phyloP scores from a whole-genome alignment of 2,329 filamentous ascomycete genomes.

The Davidsoniella australis region DNA sequence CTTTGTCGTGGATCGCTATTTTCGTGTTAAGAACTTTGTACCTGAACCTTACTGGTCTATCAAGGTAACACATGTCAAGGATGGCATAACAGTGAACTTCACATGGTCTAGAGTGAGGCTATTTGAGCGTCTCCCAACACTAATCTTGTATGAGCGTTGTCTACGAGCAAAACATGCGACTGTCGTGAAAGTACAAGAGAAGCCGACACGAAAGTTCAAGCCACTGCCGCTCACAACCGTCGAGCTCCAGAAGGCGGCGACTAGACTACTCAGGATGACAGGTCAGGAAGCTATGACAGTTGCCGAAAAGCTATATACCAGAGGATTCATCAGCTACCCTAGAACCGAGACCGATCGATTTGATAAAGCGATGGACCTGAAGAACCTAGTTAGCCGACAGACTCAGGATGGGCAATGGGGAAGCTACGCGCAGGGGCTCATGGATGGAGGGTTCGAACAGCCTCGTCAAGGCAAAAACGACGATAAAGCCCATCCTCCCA shows the following conservation, averaged over 20 bases:
- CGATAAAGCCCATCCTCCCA: slow-evolving; percentile 92
- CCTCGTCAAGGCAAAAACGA: slow-evolving; percentile 76
- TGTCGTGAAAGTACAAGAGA: slow-evolving; percentile 73
- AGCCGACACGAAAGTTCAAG: slow-evolving; percentile 86
- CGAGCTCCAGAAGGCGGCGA: slow-evolving; percentile 90
- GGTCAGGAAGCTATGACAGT: slow-evolving; percentile 79
- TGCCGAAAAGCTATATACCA: slow-evolving; percentile 79
- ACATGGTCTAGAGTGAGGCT: slow-evolving; percentile 66
- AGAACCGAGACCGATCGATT: slow-evolving; percentile 95
- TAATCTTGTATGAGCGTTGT: slow-evolving; percentile 74
- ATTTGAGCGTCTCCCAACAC: slow-evolving; percentile 70
- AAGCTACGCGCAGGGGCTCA: slow-evolving; percentile 55
- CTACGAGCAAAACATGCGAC: slow-evolving; percentile 58
- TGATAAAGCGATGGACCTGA: slow-evolving; percentile 74
- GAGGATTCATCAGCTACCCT: slow-evolving; percentile 93
- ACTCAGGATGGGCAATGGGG: slow-evolving; percentile 64
- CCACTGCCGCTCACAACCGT: slow-evolving; percentile 88
- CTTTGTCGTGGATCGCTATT: slow-evolving; percentile 92
- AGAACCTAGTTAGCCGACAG: slow-evolving; percentile 67
- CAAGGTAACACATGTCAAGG: slow-evolving; percentile 61
- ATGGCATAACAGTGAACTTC: slow-evolving; percentile 67
- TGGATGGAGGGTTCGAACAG: slow-evolving; percentile 60
- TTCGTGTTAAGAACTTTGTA: slow-evolving; percentile 83
- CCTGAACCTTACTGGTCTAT: slow-evolving; percentile 89
- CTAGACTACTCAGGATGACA: slow-evolving; percentile 72